Base-by-base conservation (phyloP, 495 filamentous ascomycete species). In the Antarctomyces pellizariae region DNA sequence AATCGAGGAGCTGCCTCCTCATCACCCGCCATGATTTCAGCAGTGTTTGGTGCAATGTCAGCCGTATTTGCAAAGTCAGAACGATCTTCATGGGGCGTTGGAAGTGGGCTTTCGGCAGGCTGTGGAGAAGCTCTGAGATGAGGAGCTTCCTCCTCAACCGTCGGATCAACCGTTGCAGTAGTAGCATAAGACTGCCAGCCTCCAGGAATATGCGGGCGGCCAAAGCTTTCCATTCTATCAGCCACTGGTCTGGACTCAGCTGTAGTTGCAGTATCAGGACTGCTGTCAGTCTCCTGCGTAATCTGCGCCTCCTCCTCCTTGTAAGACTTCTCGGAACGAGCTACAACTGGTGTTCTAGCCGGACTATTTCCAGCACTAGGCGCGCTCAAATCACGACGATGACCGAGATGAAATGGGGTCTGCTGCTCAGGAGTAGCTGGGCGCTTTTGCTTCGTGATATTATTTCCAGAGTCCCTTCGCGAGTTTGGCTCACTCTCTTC, bases 291-390 rank as follows among this genome's bases (percentile, higher is more conserved):
- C 13, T 22, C 12, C 9, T 27, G 30, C 13, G 33, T 25, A 3
- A 43, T 12, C 3, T 58, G 54, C 18, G 50, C 56, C 26, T 54
- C 42, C 16, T 55, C 51, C 1, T 50, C 45, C 26, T 53, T 48
- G 8, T 50, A 37, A 18, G 48, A 16, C 9, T 34, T 31, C 5
- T 52, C 38, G 22, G 44, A 48, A 30, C 53, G 45, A 18, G 50
- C 59, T 12, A 73, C 32, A 3, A 49, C 49, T 1, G 71, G 67
- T 4, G 48, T 56, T 24, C 58, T 56, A 4, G 68, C 67, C 18
- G 71, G 70, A 33, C 64, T 70, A 36, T 71, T 68, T 13, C 53
- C 59, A 1, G 61, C 53, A 32, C 56, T 64, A 7, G 71, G 71
- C 10, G 67, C 53, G 36, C 65, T 64, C 34, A 73, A 37, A 37